These are phyloP conservation scores for Chimonanthus salicifolius DNA, from an alignment of 164 flowering plant species.

Conservation along the genomic window DNA sequence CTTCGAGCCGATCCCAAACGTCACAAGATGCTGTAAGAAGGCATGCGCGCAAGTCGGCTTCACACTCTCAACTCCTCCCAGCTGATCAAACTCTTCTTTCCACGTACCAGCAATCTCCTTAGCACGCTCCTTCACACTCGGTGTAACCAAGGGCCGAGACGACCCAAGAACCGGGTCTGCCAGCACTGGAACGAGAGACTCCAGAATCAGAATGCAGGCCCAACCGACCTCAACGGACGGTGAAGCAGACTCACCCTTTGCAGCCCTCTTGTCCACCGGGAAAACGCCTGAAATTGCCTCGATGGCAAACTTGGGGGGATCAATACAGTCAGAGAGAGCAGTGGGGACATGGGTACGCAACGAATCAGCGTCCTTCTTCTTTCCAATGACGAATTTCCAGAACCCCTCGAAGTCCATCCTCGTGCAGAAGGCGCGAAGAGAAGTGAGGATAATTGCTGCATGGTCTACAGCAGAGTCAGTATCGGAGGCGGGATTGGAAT, in stretches of 20 bases:
- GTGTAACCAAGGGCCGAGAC: constrained; percentile 79
- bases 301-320: constrained; percentile 79
- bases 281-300: constrained; percentile 88
- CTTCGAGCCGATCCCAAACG: constrained; percentile 76
- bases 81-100: constrained; percentile 80
- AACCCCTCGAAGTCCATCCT: constrained; percentile 59
- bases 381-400: constrained; percentile 62
- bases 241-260: constrained; percentile 26
- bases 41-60: constrained; percentile 94
- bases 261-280: constrained; percentile 71
- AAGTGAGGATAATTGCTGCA: constrained; percentile 34
- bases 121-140: constrained; percentile 61
- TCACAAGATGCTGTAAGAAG: constrained; percentile 85
- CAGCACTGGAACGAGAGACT: constrained; percentile 74
- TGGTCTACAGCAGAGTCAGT: not conserved
- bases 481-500: not conserved
- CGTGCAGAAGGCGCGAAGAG: constrained; percentile 46
- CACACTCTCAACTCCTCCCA: constrained; percentile 93
- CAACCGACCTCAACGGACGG: constrained; percentile 65
- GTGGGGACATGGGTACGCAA: constrained; percentile 45
- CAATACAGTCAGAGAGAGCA: constrained; percentile 63
- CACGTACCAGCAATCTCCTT: constrained; percentile 73
- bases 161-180: constrained; percentile 81
- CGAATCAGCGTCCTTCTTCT: constrained; percentile 76
- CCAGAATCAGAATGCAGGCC: constrained; percentile 89